Conservation (phyloP, 768 basidiomycete genomes). For the Suillus hirtellus region DNA sequence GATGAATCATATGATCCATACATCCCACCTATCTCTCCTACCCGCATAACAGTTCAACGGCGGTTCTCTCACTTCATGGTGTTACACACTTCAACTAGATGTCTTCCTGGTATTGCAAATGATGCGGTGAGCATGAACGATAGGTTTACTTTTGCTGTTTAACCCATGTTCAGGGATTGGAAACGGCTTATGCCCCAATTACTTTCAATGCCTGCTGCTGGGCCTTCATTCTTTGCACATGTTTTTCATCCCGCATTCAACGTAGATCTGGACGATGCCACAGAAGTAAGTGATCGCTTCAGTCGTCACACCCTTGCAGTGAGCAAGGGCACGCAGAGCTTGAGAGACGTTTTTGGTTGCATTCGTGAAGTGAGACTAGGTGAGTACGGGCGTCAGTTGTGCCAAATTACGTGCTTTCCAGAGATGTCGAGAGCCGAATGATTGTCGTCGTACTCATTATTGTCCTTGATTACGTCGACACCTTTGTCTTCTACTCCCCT, state of each 20-base stretch:
- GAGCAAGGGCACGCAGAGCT: slow-evolving; percentile 64
- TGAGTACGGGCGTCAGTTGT: slow-evolving; percentile 31
- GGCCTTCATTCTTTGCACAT: slow-evolving; percentile 72
- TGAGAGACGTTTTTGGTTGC: slow-evolving; percentile 57
- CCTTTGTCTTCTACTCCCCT: slow-evolving; percentile 51
- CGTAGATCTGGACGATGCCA: slow-evolving; percentile 71
- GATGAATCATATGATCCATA: background rate
- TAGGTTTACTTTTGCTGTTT: slow-evolving; percentile 7
- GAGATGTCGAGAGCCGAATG: slow-evolving; percentile 82
- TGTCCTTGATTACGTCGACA: slow-evolving; percentile 75
- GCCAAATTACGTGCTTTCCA: slow-evolving; percentile 25
- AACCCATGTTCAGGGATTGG: slow-evolving; percentile 58
- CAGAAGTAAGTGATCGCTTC: slow-evolving; percentile 59
- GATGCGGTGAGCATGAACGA: slow-evolving; percentile 55
- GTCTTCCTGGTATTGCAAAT: slow-evolving; percentile 73
- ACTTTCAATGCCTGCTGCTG: slow-evolving; percentile 62
- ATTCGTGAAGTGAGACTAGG: slow-evolving; percentile 70
- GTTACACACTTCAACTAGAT: slow-evolving; percentile 65
- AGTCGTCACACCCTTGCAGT: slow-evolving; percentile 64
- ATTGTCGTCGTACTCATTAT: slow-evolving; percentile 67
- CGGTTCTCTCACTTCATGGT: slow-evolving; percentile 86
- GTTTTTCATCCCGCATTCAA: slow-evolving; percentile 88
- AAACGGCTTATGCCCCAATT: slow-evolving; percentile 60
- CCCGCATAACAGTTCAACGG: slow-evolving; percentile 71
- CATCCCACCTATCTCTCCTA: slow-evolving; percentile 37